These are phyloP conservation scores for Vitis rotundifolia DNA, from an alignment of 164 flowering plant species.

Conservation along the genomic window DNA sequence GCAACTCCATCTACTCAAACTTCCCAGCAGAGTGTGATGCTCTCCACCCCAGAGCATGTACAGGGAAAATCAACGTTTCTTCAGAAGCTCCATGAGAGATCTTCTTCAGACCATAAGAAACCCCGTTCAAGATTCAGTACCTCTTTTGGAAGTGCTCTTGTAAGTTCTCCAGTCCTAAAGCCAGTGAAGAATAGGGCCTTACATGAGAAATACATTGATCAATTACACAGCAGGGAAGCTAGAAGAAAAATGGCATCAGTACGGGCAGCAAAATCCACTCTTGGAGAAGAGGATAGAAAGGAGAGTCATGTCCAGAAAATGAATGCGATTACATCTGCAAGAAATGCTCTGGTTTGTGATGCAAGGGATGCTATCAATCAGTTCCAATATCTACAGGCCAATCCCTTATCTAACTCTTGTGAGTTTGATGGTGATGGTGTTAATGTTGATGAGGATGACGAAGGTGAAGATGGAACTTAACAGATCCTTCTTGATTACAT, in stretches of 20 bases:
- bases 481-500: not conserved
- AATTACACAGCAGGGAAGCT: conserved; percentile 69
- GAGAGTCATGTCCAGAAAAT: conserved; percentile 16
- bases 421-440: conserved; percentile 38
- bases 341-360: conserved; percentile 47
- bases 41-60: conserved; percentile 45
- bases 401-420: conserved; percentile 15
- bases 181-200: conserved; percentile 69
- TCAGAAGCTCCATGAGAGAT: conserved; percentile 27
- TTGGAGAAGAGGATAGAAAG: conserved; percentile 17
- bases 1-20: conserved; percentile 23
- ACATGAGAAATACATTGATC: conserved; percentile 88
- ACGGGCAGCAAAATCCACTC: conserved; percentile 15
- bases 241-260: conserved; percentile 48
- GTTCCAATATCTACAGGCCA: conserved; percentile 37
- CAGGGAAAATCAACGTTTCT: conserved; percentile 22
- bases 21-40: conserved; percentile 11
- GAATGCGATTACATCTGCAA: conserved; percentile 51
- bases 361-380: conserved; percentile 53
- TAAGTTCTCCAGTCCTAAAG: conserved; percentile 82
- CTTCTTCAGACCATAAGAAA: conserved; percentile 38
- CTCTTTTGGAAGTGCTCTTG: conserved; percentile 25
- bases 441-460: conserved; percentile 24
- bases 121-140: conserved; percentile 39
- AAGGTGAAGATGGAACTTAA: conserved; percentile 25